Evolutionary conservation across 768 basidiomycete genomes (phyloP), one percentile per base, ranked within the genome.

Genomic region (Agaricus sinodeliciosus): DNA sequence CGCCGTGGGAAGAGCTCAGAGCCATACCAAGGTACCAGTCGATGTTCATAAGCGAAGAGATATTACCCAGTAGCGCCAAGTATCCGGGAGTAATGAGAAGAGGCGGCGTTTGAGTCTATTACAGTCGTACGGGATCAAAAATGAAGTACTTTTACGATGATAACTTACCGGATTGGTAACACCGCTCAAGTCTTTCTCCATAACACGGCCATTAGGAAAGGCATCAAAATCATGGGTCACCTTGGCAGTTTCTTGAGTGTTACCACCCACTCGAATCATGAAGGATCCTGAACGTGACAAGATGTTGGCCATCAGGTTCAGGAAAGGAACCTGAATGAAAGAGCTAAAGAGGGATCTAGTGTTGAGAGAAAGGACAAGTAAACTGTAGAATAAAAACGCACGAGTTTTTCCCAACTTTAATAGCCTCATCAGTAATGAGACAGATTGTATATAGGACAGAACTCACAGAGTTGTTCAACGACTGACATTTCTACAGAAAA

Each of bases 291-390:
- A 77, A 25, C 90, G 76, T 58, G 79, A 72, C 44, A 72, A 72
- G n/a, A 93, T 70, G 57, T 87, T 85, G 4, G 80, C 73, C 74
- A 93, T 80, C 27, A 90, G 72, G 62, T 92, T 91, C n/a, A 90
- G 76, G 69, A 90, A 89, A 0, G 82, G 76, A 36, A 84, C 76
- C 43, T 78, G 72, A 12, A 82, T 59, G 19, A 73, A 65, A 3
- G 75, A 69, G 28, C 77, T 80, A 37, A 19, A 73, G 65, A 3
- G 74, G 69, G 27, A 76, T 79, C 35, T 7, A 27, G 26, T 26
- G 19, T 43, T 39, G 28, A 11, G 49, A 26, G n/a, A 13, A 16
- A 7, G 25, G 26, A 76, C 63, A 53, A 72, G 19, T 18, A n/a
- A 27, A 44, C n/a, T 8, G 27, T 27, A 6, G 55, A 46, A 35